Evolutionary conservation across 2,329 filamentous ascomycete species (phyloP), one percentile per base, ranked within the genome.

Genomic region (Didymella keratinophila): DNA sequence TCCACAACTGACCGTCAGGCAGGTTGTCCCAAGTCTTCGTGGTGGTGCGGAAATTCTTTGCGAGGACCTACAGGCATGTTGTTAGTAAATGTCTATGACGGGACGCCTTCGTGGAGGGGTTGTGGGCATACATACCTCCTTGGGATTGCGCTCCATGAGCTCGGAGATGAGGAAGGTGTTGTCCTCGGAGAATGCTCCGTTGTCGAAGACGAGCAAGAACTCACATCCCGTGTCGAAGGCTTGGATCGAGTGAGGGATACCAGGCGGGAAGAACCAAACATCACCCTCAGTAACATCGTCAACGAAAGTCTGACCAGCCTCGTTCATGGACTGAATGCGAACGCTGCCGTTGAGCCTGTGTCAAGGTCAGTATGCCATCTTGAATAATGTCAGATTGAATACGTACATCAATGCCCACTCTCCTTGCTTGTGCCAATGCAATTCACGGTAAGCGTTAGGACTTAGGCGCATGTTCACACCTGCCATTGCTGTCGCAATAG

Each of bases 361-460:
- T 1, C 23, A 18, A 9, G 18, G n/a, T 47, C 28, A 52, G 12
- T 9, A 6, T 11, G 3, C 23, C 23, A 7, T 25, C 23, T 23
- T 10, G 14, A 16, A 4, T 34, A 4, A 34, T 34, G 14, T 2
- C 21, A 23, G 16, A 23, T 8, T 6, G 8, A 21, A 9, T 4
- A 43, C 56, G 11, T 58, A 65, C 63, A 87, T 75, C 5, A 85
- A 74, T 0, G 81, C 77, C 83, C 83, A 85, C 63, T 85, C 56
- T n/a, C 56, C 56, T 14, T 58, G 79, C 36, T 81, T 84, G 63
- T 87, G 85, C 84, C 84, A 89, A 63, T 89, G 87, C 21, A 89
- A 75, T 69, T 89, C 86, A 20, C 87, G 82, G 60, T 88, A 88
- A 0, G 82, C 85, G 25, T 83, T 62, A 0, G 77, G 74, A 25